These are phyloP conservation scores for Salix exigua DNA, from an alignment of 345 rosid species.

Conservation along the genomic window DNA sequence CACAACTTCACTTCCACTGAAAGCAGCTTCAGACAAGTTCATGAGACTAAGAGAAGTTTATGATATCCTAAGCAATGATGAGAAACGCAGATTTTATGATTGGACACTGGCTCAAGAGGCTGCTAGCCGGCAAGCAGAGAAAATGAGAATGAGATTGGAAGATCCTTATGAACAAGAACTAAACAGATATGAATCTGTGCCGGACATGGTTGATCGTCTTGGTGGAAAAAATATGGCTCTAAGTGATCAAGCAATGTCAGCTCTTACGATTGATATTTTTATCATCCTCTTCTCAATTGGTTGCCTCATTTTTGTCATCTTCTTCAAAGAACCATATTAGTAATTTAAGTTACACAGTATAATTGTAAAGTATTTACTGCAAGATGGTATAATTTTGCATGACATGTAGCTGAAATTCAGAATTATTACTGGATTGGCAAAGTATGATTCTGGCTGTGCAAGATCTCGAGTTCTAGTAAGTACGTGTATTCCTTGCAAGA, in stretches of 20 bases:
- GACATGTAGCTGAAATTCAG: too few relatives aligned
- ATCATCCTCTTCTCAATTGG: conserved; percentile 52
- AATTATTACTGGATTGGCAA: too few relatives aligned
- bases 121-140: conserved; percentile 76
- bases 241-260: conserved; percentile 77
- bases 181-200: conserved; percentile 41
- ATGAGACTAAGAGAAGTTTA: conserved; percentile 68
- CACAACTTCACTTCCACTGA: conserved; percentile 81
- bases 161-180: conserved; percentile 68
- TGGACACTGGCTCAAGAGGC: conserved; percentile 93
- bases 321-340: conserved; percentile 64
- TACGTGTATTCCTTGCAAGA: fast-evolving
- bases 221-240: conserved; percentile 76
- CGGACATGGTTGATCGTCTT: conserved; percentile 81
- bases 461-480: too few relatives aligned
- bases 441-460: too few relatives aligned
- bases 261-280: conserved; percentile 66
- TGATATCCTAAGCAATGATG: conserved; percentile 54
- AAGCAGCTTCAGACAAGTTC: conserved; percentile 81
- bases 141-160: conserved; percentile 61
- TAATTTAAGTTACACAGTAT: not conserved
- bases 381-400: too few relatives aligned
- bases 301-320: conserved; percentile 52
- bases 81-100: conserved; percentile 72
- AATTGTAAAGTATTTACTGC: not conserved